Conservation (phyloP, 2,329 filamentous ascomycete genomes). For the Fusarium sp. region DNA sequence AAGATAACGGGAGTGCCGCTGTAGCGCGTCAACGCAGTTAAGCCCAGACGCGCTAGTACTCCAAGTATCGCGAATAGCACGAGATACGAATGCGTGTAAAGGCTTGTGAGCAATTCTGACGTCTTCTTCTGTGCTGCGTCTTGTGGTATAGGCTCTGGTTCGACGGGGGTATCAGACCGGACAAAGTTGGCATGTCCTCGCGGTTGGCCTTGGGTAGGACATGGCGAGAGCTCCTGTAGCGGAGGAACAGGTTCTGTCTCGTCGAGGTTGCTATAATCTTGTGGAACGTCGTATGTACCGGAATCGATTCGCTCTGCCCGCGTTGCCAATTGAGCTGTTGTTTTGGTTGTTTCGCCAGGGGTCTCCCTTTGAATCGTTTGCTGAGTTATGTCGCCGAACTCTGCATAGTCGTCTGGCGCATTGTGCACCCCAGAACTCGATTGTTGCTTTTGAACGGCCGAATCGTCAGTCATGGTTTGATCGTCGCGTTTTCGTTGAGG, state of each 20-base stretch:
- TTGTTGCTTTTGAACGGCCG: background rate
- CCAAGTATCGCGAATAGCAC: conserved; percentile 87
- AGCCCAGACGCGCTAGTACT: conserved; percentile 81
- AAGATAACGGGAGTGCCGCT: conserved; percentile 79
- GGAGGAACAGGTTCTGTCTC: conserved; percentile 46
- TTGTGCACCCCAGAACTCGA: background rate
- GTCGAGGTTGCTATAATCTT: conserved; percentile 53
- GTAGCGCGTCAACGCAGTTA: conserved; percentile 83
- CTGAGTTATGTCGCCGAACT: background rate
- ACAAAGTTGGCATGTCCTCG: conserved; percentile 9
- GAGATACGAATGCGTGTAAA: conserved; percentile 83
- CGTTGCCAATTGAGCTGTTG: background rate
- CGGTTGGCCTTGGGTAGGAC: background rate
- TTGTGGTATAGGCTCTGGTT: conserved; percentile 10
- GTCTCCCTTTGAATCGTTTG: background rate
- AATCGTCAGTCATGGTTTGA: conserved; percentile 6
- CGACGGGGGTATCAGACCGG: background rate
- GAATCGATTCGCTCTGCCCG: conserved; percentile 7
- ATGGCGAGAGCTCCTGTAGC: background rate
- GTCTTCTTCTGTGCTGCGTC: conserved; percentile 39
- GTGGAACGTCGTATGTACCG: conserved; percentile 41
- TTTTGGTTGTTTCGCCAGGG: background rate
- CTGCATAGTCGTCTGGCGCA: background rate
- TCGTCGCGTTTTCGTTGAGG: background rate
- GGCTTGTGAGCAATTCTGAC: conserved; percentile 63